Conservation (phyloP, 1,284 basidiomycete genomes). For the Rhizoctonia solani region DNA sequence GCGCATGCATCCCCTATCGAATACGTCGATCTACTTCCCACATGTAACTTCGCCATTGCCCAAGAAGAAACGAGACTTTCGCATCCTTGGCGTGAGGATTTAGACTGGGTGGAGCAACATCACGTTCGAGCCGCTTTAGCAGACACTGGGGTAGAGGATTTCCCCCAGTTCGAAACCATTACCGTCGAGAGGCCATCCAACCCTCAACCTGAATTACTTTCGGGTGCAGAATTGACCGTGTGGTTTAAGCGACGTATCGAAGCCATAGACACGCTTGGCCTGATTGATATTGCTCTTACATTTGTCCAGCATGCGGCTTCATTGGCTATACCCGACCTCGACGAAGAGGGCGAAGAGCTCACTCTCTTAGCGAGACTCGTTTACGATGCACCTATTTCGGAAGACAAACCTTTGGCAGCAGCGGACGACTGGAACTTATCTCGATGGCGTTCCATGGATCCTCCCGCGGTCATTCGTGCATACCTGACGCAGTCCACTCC, state of each 20-base stretch:
- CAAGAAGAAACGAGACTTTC: constrained; percentile 49
- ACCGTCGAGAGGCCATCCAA: constrained; percentile 11
- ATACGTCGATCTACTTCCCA: constrained; percentile 67
- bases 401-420: constrained; percentile 48
- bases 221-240: constrained; percentile 53
- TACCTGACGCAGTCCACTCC: constrained; percentile 76
- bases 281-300: constrained; percentile 77
- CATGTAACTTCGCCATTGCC: constrained; percentile 53
- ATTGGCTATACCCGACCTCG: constrained; percentile 75
- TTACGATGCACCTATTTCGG: constrained; percentile 69
- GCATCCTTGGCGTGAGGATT: constrained; percentile 54
- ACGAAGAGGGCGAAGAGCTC: constrained; percentile 87
- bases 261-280: constrained; percentile 64
- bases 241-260: constrained; percentile 79
- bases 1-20: constrained; percentile 67
- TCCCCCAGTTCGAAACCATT: constrained; percentile 27
- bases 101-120: constrained; percentile 61
- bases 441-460: constrained; percentile 70
- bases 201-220: constrained; percentile 33
- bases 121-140: constrained; percentile 52
- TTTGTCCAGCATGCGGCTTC: constrained; percentile 85
- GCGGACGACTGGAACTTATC: constrained; percentile 64
- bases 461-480: constrained; percentile 66
- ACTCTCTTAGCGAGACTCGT: constrained; percentile 81
- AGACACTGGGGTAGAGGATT: constrained; percentile 35